Evolutionary conservation across 306 rosid species (phyloP), one percentile per base, ranked within the genome.

Genomic region (Trifolium dubium): DNA sequence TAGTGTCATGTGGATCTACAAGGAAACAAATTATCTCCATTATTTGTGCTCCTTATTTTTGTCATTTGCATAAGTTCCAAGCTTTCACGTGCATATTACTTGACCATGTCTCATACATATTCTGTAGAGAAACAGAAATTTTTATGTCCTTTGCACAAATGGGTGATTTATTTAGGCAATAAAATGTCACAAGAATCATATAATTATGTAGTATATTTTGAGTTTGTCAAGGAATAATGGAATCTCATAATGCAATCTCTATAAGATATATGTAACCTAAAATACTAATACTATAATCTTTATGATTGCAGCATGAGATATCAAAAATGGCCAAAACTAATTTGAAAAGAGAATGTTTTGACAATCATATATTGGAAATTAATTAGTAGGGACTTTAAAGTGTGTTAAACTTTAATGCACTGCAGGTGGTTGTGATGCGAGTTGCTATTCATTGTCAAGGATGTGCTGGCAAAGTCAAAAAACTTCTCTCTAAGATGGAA

Each of bases 361-460:
- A 54, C 77, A 12, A 58, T 58, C 56, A 58, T 73, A 58, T 73
- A 29, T 59, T 73, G 46, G 66, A 18, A 50, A 49, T 59, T 50
- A 32, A 67, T 47, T 59, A 49, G 12, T 14, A 59, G 14, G 10
- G 65, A 61, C 11, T 49, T 79, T 60, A 71, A 79, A 67, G 58
- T 62, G 71, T 59, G 41, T 73, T 61, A 55, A 44, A 73, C 67
- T 73, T 61, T 61, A 44, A 73, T 70, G 49, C 81, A 44, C 49
- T 71, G 53, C 82, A 92, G 98, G 98, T 91, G 80, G 98, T 93
- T 58, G 98, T 91, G 64, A 89, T 93, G 98, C 69, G 89, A 62
- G 98, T 91, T 35, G 86, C 98, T 53, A 83, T 93, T 84, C 94
- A 93, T 44, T 93, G 98, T 63, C 94, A 93, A 81, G 98, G 98